Percentiles rank a stretch among this genome's conserved stretches.
These are phyloP conservation scores for Leccinum subgranulosum DNA, from an alignment of 768 basidiomycete genomes.

Conservation along the genomic window DNA sequence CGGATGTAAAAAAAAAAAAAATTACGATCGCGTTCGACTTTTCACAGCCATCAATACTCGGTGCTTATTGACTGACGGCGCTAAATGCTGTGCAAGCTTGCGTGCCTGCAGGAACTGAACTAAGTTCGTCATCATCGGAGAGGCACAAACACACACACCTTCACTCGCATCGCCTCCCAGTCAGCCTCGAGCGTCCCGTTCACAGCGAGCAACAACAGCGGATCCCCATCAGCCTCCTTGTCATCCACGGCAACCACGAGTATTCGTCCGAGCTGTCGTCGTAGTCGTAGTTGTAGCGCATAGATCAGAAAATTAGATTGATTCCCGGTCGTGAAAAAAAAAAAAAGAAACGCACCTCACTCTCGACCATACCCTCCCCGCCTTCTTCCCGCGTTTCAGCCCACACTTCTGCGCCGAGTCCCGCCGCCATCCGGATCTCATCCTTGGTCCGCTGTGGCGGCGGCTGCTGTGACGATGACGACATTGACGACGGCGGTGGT, in stretches of 20 bases:
- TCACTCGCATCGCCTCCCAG: conserved; percentile 65
- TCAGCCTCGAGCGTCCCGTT: conserved; percentile 57
- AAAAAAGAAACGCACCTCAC: conserved; percentile 51
- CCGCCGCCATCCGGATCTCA: conserved; percentile 68
- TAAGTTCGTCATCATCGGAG: no score
- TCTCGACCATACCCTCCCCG: conserved; percentile 62
- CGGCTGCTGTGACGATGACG: background rate
- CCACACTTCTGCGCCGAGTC: conserved; percentile 75
- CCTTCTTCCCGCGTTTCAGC: conserved; percentile 59
- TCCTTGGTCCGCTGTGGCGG: conserved; percentile 52
- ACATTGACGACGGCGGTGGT: background rate
- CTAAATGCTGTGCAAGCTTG: conserved; percentile 31
- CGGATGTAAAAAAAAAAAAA: conserved; percentile 6
- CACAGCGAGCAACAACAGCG: conserved; percentile 67
- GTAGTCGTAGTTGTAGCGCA: background rate
- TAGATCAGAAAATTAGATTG: background rate
- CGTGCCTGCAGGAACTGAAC: conserved; percentile 22
- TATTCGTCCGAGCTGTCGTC: conserved; percentile 61
- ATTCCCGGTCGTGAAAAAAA: background rate
- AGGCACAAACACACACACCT: conserved; percentile 39
- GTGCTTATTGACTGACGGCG: conserved; percentile 38
- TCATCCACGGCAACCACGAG: conserved; percentile 65
- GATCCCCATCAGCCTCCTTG: conserved; percentile 29
- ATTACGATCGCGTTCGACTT: conserved; percentile 17
- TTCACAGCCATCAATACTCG: conserved; percentile 28